Evolutionary conservation across 108 stramenopile genomes (phyloP), one percentile per base, ranked within the genome.

Genomic region (Cyclostephanos invisitatus): DNA sequence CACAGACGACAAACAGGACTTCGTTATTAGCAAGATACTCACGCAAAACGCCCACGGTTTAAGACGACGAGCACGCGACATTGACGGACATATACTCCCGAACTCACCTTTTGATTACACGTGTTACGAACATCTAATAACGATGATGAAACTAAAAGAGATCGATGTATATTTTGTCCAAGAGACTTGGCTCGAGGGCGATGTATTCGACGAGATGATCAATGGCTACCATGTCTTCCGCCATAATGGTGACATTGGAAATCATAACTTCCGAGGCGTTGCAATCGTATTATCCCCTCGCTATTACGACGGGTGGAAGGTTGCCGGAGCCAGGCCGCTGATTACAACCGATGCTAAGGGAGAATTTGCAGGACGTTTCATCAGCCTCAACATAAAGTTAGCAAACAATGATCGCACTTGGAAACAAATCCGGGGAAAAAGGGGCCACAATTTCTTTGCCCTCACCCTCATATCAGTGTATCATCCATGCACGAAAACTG

Each of bases 261-360:
- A 57, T 35, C 56, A 57, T 20, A 29, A 32, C 18, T 57, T 57
- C 32, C 56, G 56, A 0, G 56, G 56, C 28, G 56, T 57, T 57
- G 56, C 56, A 57, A 57, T 57, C 56, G 3, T 57, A 57, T 14
- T 57, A 12, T 57, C 56, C 11, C 56, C 56, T 29, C 17, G 56
- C 11, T 57, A 32, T 17, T 57, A 57, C 18, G 56, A 57, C 3
- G 56, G 29, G 12, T 57, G 56, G 56, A 57, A 57, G 14, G 56
- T 12, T n/a, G 56, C 56, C 11, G 56, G 56, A 20, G 28, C 29
- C 17, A 10, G 56, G 17, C 29, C 56, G 3, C 56, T 18, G 3
- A 57, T 57, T 15, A 57, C 56, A 0, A 57, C 56, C 14, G 56
- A 57, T 18, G 18, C 29, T 3, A 35, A 11, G 2, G 32, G 56